Percentiles rank a stretch among this genome's conserved stretches.
phyloP scores from a whole-genome alignment of 129 eudicot species.

The Saposhnikovia divaricata region DNA sequence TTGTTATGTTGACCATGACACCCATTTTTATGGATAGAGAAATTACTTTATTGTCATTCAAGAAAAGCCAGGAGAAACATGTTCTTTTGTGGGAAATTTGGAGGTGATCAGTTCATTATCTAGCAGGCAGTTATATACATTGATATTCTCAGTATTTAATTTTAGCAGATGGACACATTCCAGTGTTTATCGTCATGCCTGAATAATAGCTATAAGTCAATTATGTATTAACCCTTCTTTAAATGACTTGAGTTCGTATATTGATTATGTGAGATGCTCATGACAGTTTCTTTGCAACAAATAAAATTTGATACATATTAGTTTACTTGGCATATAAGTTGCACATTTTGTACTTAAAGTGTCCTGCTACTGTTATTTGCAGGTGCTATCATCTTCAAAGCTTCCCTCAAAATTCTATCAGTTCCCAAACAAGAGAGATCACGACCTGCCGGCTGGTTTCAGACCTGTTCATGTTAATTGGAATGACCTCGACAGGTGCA shows the following conservation, averaged over 20 bases:
- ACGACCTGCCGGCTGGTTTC: slow-evolving; percentile 54
- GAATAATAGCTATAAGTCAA: not conserved
- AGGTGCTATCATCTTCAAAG: slow-evolving; percentile 55
- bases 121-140: not conserved
- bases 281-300: not conserved
- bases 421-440: slow-evolving; percentile 34
- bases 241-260: not conserved
- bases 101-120: slow-evolving; percentile 2
- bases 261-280: not conserved
- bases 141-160: not conserved
- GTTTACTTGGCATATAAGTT: not conserved
- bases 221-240: not conserved
- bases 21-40: not conserved
- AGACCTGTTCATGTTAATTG: slow-evolving; percentile 78
- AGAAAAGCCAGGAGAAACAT: not conserved
- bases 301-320: not conserved
- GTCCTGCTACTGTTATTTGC: slow-evolving; percentile 18
- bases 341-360: not conserved
- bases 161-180: not conserved
- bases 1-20: not conserved
- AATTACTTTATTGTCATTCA: not conserved
- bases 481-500: slow-evolving; percentile 97
- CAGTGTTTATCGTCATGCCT: not conserved
- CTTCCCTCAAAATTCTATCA: slow-evolving; percentile 23
- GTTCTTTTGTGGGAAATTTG: not conserved